Evolutionary conservation across 495 filamentous ascomycete species (phyloP), one percentile per base, ranked within the genome.

Genomic region (Aspergillus homomorphus): DNA sequence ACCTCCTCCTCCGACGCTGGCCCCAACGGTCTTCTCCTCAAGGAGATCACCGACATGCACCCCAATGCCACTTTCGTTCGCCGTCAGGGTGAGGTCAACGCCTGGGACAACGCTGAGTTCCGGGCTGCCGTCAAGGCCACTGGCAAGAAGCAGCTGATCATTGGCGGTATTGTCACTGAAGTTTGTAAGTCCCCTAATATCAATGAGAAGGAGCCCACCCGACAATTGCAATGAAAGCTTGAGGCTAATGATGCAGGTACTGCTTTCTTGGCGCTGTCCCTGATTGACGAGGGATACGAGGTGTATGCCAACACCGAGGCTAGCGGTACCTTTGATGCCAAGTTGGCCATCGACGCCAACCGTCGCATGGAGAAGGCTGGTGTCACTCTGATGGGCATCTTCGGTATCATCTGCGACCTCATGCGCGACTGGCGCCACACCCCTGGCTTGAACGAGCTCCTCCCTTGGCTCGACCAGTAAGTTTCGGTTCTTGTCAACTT

Each of bases 221-320:
- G n/a, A n/a, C n/a, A n/a, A n/a, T 51, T 45, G 16, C 0, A 22
- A 56, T 45, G 19, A 57, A 12, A 26, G 30, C 4, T 14, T 12
- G 33, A 46, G 49, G 53, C 33, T 57, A 45, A 12, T 30, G n/a
- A 26, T 22, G 8, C 33, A 79, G 74, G 82, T 76, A 89, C 88
- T 7, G 70, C 87, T 4, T 91, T 91, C 77, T 74, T 90, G 22
- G 86, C 89, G 0, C 80, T 91, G 42, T 89, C 87, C 0, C 82
- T 91, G 3, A 74, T 84, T 33, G 80, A 82, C 15, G 89, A 83
- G 22, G 89, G 89, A 23, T 92, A 89, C 68, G 80, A 82, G n/a
- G 89, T 92, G 48, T 91, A 78, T 66, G 88, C 87, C 63, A 90
- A 90, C 73, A 80, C 85, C 45, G 88, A 92, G 58, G 88, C 87